Conservation (phyloP, 176 grass and related monocot species). For the Pontederia paniculata region DNA sequence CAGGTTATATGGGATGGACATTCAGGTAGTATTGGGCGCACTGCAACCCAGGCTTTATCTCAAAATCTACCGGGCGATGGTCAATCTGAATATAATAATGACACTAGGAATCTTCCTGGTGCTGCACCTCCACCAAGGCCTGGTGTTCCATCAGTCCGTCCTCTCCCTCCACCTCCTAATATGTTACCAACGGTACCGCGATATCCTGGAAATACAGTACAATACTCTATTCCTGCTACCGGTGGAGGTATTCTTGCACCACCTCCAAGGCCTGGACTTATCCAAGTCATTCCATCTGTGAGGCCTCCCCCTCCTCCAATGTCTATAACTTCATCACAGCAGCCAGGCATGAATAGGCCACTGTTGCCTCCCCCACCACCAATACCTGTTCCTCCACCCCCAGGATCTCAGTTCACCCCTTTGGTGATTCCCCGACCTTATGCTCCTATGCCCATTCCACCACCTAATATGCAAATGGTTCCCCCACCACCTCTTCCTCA, state of each 20-base stretch:
- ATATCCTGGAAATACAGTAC: conserved; percentile 29
- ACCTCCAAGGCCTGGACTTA: conserved; percentile 36
- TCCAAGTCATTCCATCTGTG: conserved; percentile 42
- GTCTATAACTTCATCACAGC: conserved; percentile 36
- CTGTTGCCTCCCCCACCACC: conserved; percentile 11
- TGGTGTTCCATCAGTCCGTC: conserved; percentile 42
- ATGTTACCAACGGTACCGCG: conserved; percentile 66
- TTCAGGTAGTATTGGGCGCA: conserved; percentile 83
- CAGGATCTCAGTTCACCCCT: conserved; percentile 55
- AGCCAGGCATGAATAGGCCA: conserved; percentile 21
- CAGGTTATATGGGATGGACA: conserved; percentile 98
- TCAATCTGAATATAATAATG: conserved; percentile 32
- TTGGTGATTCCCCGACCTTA: conserved; percentile 30
- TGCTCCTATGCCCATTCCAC: conserved; percentile 35
- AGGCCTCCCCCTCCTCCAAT: conserved; percentile 44
- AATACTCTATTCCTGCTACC: conserved; percentile 24
- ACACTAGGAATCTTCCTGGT: conserved; percentile 32
- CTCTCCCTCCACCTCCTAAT: conserved; percentile 62
- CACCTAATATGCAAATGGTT: conserved; percentile 36
- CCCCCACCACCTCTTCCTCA: conserved; percentile 42
- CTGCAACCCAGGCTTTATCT: conserved; percentile 82
- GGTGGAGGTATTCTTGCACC: conserved; percentile 9
- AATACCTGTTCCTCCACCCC: conserved; percentile 50
- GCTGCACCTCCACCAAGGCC: conserved; percentile 54
- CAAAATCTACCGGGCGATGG: conserved; percentile 48